Evolutionary conservation across 768 basidiomycete species (phyloP).

Genomic region (Auricularia heimuer): DNA sequence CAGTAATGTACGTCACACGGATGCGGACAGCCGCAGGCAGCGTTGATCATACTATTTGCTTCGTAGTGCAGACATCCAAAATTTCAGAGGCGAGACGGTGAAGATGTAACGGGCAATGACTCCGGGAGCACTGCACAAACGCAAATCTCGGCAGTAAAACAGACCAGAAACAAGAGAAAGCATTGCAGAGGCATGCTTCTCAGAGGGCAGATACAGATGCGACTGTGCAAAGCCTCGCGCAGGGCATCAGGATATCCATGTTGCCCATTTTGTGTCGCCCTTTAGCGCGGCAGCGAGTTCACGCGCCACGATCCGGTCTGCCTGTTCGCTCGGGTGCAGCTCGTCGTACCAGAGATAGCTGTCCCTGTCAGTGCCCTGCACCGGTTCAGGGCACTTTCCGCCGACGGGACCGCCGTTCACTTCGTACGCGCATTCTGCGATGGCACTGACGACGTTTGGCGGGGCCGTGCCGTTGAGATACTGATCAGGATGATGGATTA

Average conservation of each 20-base stretch:
- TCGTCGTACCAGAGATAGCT: slow-evolving; percentile 60
- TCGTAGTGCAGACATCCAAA: too few species aligned
- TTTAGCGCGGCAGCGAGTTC: slow-evolving; percentile 39
- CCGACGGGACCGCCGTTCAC: slow-evolving; percentile 20
- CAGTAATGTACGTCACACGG: too few species aligned
- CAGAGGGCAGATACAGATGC: too few species aligned
- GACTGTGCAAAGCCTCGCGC: too few species aligned
- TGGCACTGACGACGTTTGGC: slow-evolving; percentile 44
- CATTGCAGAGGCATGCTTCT: too few species aligned
- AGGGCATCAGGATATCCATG: background rate
- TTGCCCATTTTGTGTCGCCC: slow-evolving; percentile 20
- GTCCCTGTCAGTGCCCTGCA: slow-evolving; percentile 37
- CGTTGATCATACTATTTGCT: too few species aligned
- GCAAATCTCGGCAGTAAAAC: too few species aligned
- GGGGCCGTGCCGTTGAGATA: slow-evolving; percentile 60
- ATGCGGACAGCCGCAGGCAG: too few species aligned
- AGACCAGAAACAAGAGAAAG: too few species aligned
- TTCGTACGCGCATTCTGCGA: slow-evolving; percentile 38
- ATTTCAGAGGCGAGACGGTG: too few species aligned
- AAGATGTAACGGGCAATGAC: too few species aligned
- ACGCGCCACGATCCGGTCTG: slow-evolving; percentile 41
- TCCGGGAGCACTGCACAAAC: too few species aligned
- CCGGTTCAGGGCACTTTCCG: slow-evolving; percentile 16
- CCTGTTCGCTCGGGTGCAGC: slow-evolving; percentile 51
- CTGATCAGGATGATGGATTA: slow-evolving; percentile 36